Evolutionary conservation across 148 eudicot species (phyloP).

Genomic region (Simmondsia chinensis): DNA sequence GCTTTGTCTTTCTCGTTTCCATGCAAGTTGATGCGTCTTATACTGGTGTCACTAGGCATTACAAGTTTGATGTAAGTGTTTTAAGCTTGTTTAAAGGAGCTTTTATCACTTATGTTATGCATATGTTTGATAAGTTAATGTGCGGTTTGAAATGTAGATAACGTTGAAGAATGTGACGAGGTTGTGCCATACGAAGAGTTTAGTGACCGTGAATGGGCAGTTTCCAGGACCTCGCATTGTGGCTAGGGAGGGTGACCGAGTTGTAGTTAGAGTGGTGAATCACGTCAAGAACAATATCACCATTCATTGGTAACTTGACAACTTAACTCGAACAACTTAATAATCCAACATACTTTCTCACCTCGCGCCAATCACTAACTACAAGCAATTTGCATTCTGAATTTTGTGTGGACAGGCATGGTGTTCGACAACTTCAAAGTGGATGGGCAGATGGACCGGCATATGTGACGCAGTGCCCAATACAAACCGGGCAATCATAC

Average conservation of each 20-base stretch:
- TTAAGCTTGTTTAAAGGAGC: neutral
- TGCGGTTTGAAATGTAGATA: conserved; percentile 10
- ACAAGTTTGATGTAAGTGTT: conserved; percentile 34
- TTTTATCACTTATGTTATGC: neutral
- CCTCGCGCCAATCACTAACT: neutral
- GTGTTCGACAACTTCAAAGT: conserved; percentile 36
- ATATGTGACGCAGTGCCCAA: conserved; percentile 46
- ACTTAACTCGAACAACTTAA: too few species aligned
- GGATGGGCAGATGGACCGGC: conserved; percentile 67
- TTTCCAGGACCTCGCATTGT: conserved; percentile 43
- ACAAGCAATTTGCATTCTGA: neutral
- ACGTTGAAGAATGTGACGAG: conserved; percentile 30
- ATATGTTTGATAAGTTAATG: neutral
- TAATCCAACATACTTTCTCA: neutral
- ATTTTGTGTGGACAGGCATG: conserved; percentile 30
- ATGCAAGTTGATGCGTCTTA: conserved; percentile 7
- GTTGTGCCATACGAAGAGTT: conserved; percentile 33
- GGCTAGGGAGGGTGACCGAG: conserved; percentile 36
- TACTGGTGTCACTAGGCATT: conserved; percentile 35
- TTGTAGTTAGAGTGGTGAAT: conserved; percentile 27
- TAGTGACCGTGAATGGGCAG: conserved; percentile 37
- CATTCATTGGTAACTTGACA: conserved; percentile 52
- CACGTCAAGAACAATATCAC: conserved; percentile 32
- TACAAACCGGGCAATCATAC: conserved; percentile 39
- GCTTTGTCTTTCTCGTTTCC: conserved; percentile 4